Evolutionary conservation across 805 yeast species (phyloP).

Genomic region (Saturnispora gosingensis): DNA sequence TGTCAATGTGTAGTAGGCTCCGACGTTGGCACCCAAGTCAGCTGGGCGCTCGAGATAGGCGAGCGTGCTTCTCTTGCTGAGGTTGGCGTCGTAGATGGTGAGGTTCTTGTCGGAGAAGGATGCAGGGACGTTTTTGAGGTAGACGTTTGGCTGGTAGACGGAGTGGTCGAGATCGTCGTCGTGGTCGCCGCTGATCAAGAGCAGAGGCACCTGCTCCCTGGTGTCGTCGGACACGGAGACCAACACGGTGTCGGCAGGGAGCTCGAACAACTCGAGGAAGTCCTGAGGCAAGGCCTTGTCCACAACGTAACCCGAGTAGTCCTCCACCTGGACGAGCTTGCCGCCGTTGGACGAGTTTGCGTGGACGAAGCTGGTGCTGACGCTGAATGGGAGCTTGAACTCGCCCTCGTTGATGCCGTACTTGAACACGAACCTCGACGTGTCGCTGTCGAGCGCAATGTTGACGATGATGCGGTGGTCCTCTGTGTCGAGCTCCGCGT

Average conservation of each 20-base stretch:
- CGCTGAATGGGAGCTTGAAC: conserved; percentile 16
- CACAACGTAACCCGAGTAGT: conserved; percentile 20
- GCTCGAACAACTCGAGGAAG: background rate
- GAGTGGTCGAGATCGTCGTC: background rate
- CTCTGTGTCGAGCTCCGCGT: conserved; percentile 14
- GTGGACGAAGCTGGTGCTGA: conserved; percentile 14
- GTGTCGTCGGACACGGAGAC: background rate
- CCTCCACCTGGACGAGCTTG: conserved; percentile 2
- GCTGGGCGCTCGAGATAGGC: background rate
- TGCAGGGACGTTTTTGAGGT: background rate
- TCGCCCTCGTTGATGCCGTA: conserved; percentile 9
- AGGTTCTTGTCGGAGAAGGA: background rate
- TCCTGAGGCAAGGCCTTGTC: conserved; percentile 15
- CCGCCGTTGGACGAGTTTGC: conserved; percentile 12
- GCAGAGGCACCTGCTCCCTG: background rate
- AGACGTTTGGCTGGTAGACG: background rate
- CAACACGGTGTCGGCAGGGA: background rate
- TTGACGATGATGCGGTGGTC: conserved; percentile 12
- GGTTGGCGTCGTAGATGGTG: background rate
- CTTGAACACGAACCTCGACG: conserved; percentile 15
- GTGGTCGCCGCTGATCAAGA: background rate
- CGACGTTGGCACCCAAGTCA: background rate
- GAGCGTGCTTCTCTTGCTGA: background rate
- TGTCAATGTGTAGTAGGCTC: background rate
- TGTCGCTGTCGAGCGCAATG: conserved; percentile 3